These are phyloP conservation scores for Backusella parvicylindrica DNA, from an alignment of 192 early-diverging fungal genomes.

Conservation along the genomic window DNA sequence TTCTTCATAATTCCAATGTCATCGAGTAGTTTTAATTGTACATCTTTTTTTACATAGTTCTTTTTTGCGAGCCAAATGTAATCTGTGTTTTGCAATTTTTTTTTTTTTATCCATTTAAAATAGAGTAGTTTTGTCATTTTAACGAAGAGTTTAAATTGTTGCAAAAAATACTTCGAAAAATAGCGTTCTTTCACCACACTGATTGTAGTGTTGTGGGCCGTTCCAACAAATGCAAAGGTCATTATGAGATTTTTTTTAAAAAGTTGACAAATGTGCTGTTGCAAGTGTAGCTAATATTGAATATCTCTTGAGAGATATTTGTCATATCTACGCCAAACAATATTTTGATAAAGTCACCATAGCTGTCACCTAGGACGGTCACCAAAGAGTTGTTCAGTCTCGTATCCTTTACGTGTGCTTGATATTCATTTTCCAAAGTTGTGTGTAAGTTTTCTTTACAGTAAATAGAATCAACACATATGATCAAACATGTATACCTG, in stretches of 20 bases:
- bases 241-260: neutral
- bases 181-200: neutral
- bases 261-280: neutral
- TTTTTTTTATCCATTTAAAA: neutral
- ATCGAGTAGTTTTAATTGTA: neutral
- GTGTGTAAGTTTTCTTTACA: no score
- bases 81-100: neutral
- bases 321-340: neutral
- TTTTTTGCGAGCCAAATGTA: neutral
- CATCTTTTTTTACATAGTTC: neutral
- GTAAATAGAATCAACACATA: no score
- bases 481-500: no score
- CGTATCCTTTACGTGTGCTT: neutral
- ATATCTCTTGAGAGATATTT: neutral
- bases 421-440: neutral
- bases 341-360: neutral
- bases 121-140: neutral
- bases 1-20: neutral
- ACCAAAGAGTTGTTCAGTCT: neutral
- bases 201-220: neutral
- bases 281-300: neutral
- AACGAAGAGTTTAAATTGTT: neutral
- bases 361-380: neutral
- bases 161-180: neutral
- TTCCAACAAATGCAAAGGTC: neutral